Percentiles rank a stretch among this genome's conserved stretches.
phyloP scores from a whole-genome alignment of 2,329 filamentous ascomycete species.

The Penicillium decumbens region DNA sequence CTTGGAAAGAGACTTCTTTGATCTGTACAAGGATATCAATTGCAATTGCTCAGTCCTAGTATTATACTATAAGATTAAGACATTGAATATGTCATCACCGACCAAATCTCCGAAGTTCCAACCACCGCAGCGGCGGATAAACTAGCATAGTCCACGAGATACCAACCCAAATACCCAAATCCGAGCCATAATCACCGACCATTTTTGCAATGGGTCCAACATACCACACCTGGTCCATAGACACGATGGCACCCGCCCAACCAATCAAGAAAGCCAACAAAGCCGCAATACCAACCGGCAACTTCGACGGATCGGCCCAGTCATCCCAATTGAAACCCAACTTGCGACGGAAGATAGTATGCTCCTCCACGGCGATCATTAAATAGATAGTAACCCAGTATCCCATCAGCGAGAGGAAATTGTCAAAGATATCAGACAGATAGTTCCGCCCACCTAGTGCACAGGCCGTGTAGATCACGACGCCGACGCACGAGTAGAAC shows the following conservation, averaged over 20 bases:
- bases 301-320: conserved; percentile 30
- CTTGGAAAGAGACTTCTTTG: too few relatives aligned
- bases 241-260: conserved; percentile 29
- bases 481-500: conserved; percentile 35
- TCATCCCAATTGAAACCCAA: conserved; percentile 32
- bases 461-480: conserved; percentile 35
- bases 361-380: conserved; percentile 36
- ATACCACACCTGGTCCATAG: conserved; percentile 33
- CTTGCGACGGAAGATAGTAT: conserved; percentile 38
- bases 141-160: conserved; percentile 22
- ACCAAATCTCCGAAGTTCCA: conserved; percentile 21
- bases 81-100: conserved; percentile 3
- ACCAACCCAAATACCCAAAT: conserved; percentile 25
- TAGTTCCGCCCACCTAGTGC: conserved; percentile 35
- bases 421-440: conserved; percentile 36
- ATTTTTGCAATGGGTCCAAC: conserved; percentile 30
- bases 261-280: conserved; percentile 27
- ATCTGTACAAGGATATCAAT: too few relatives aligned
- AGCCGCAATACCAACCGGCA: conserved; percentile 39
- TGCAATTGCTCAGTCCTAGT: too few relatives aligned
- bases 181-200: conserved; percentile 22
- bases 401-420: conserved; percentile 40
- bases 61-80: too few relatives aligned
- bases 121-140: conserved; percentile 25
- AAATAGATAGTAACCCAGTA: conserved; percentile 40